Evolutionary conservation across 345 rosid genomes (phyloP), one percentile per base, ranked within the genome.

Genomic region (Eucalyptus coolabah): DNA sequence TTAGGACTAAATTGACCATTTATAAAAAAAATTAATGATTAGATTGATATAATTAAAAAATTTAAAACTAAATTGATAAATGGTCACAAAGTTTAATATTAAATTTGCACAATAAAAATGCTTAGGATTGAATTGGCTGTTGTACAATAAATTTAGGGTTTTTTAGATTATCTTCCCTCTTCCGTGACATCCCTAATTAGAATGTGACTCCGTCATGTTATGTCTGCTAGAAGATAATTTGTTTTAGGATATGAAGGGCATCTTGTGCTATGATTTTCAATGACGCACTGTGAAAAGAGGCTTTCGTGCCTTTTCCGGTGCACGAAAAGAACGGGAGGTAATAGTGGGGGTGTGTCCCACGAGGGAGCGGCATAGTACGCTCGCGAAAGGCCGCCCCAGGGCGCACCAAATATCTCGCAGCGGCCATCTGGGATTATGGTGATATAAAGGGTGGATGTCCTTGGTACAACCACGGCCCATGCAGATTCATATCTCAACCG

Each of bases 91-190:
- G 6, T 56, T 23, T 56, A 9, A 8, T 4, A 56, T 23, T 56
- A 23, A 4, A 56, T 23, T 56, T 11, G 12, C 60, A 56, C 1
- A 23, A 21, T 23, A 21, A 56, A 56, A 56, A 23, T 56, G 1
- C 13, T 56, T 9, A 56, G 6, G 0, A 23, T 0, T 23, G 13
- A 56, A 23, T 56, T 56, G 13, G 28, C 6, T 2, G 0, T 4
- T 1, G 30, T 56, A 56, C 6, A 56, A 56, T 56, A 56, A 24
- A 56, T 23, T 56, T 56, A 23, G 3, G 12, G 1, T 10, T 56
- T 56, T 56, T 56, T 9, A 21, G 28, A 56, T 23, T 4, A 56
- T 56, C 12, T 9, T 56, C 28, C 28, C 28, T 24, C 26, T 24
- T 56, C 12, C 0, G 1, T 56, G 28, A 56, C 63, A 56, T 56